A percentile compares a stretch with the other conserved stretches of the same genome.
phyloP scores from a whole-genome alignment of 768 basidiomycete genomes.

The Podaxis sp. region DNA sequence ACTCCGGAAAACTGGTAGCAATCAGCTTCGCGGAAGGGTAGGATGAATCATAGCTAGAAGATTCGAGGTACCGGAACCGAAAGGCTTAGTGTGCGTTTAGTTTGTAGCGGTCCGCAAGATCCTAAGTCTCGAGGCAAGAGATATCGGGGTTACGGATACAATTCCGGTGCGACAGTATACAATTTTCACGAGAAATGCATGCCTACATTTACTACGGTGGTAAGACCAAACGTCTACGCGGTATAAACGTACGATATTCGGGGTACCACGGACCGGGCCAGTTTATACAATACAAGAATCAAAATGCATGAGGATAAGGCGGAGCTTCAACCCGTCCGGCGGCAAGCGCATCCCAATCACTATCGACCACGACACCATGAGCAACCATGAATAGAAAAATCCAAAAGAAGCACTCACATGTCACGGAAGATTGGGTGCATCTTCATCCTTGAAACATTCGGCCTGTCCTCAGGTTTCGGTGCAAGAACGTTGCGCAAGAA shows the following conservation, averaged over 20 bases:
- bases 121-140: too few relatives aligned
- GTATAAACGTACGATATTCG: neutral
- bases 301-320: neutral
- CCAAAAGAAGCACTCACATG: neutral
- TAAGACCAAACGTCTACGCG: too few relatives aligned
- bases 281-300: neutral
- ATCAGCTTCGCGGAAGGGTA: too few relatives aligned
- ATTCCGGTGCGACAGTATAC: too few relatives aligned
- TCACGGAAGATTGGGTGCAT: conserved; percentile 7
- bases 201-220: too few relatives aligned
- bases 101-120: too few relatives aligned
- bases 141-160: too few relatives aligned
- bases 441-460: conserved; percentile 9
- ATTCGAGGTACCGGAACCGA: too few relatives aligned
- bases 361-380: neutral
- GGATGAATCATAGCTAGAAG: too few relatives aligned
- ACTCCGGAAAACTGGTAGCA: too few relatives aligned
- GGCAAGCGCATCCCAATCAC: conserved; percentile 8
- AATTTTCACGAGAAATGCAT: too few relatives aligned
- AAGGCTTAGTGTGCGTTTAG: too few relatives aligned
- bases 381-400: neutral
- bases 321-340: conserved; percentile 6
- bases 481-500: conserved; percentile 10
- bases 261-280: neutral
- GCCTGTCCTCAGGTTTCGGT: neutral